These are phyloP conservation scores for Stemphylium vesicarium DNA, from an alignment of 2,329 filamentous ascomycete species.

Conservation along the genomic window DNA sequence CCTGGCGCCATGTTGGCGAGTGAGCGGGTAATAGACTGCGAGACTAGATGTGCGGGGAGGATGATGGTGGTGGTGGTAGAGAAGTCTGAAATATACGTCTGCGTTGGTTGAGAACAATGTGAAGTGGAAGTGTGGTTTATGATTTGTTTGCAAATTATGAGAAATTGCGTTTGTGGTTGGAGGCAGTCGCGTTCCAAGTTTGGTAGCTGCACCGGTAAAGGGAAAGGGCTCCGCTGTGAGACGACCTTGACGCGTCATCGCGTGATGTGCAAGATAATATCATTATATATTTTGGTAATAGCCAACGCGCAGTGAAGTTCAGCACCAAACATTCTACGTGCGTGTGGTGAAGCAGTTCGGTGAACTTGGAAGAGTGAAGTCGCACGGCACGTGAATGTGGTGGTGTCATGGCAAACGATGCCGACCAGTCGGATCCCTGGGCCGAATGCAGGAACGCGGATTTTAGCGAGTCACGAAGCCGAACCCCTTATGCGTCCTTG, in stretches of 20 bases:
- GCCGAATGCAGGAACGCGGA: constrained; percentile 16
- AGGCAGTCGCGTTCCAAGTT: constrained; percentile 12
- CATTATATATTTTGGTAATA: too few relatives aligned
- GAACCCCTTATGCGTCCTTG: neutral
- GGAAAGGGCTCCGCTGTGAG: too few relatives aligned
- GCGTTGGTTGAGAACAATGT: neutral
- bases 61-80: neutral
- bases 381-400: constrained; percentile 1
- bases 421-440: neutral
- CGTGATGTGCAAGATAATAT: too few relatives aligned
- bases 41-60: neutral
- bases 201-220: neutral
- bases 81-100: neutral
- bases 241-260: too few relatives aligned
- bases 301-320: too few relatives aligned
- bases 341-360: neutral
- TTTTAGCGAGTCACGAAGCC: constrained; percentile 5
- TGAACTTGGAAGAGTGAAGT: neutral
- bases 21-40: neutral
- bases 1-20: constrained; percentile 4
- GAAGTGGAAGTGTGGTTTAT: neutral
- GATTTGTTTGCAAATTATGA: neutral
- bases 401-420: neutral
- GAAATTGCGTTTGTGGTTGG: constrained; percentile 2
- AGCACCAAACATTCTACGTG: neutral